Conservation (phyloP, 371 early-diverging fungal genomes). For the Entomophthora muscae region DNA sequence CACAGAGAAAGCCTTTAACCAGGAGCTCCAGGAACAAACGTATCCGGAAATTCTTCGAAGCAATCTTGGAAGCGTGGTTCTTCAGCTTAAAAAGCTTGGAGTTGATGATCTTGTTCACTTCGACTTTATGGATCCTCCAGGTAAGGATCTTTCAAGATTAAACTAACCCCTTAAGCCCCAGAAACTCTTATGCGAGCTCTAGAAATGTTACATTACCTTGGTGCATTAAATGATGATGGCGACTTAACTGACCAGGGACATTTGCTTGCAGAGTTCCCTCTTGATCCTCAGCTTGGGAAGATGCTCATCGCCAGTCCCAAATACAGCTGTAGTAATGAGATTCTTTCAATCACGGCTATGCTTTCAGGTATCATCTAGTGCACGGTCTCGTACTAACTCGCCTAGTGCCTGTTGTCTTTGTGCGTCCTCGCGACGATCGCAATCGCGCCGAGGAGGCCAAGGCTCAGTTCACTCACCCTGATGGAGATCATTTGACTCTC, state of each 20-base stretch:
- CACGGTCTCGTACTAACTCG: too few relatives aligned
- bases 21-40: conserved; percentile 63
- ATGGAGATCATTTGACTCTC: conserved; percentile 83
- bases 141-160: conserved; percentile 18
- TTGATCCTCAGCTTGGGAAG: conserved; percentile 86
- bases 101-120: conserved; percentile 79
- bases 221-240: conserved; percentile 77
- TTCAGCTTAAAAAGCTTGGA: conserved; percentile 81
- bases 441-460: conserved; percentile 83
- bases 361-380: conserved; percentile 47
- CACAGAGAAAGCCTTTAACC: conserved; percentile 65
- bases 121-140: conserved; percentile 93
- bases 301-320: conserved; percentile 73
- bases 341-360: conserved; percentile 82
- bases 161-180: conserved; percentile 16
- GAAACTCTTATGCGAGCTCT: conserved; percentile 61
- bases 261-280: conserved; percentile 81
- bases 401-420: conserved; percentile 65
- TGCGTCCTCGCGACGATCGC: conserved; percentile 76
- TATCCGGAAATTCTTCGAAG: conserved; percentile 91
- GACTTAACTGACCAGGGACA: conserved; percentile 68
- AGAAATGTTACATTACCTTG: conserved; percentile 77
- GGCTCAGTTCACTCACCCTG: conserved; percentile 75
- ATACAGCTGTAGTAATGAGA: conserved; percentile 79
- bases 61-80: conserved; percentile 75